Base-by-base conservation (phyloP, 2,329 filamentous ascomycete species). In the Colletotrichum agaves region DNA sequence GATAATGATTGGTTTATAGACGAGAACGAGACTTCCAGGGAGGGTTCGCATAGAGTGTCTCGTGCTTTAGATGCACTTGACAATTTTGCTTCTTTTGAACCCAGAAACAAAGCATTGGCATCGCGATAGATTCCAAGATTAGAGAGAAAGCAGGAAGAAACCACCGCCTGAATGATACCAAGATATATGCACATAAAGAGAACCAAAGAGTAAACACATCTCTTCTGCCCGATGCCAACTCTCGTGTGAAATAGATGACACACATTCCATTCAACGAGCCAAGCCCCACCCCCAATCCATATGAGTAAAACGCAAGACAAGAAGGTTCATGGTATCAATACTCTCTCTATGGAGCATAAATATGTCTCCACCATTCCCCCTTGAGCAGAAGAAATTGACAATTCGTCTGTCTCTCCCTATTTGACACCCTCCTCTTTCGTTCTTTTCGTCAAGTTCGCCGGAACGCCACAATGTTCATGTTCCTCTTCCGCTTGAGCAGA, bases 121-220 rank as follows among this genome's bases (percentile, higher is more conserved):
- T 67, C 46, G 63, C 59, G 59, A 67, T 63, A 67, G 50, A 63
- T 33, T 13, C 35, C 59, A 17, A 33, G 12, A 15, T 47, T 44
- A 62, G 47, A 66, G 44, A 35, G 21, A 21, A 56, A 15, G 31
- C 63, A 44, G 31, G 17, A 21, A 49, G 49, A 17, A 41, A n/a
- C 33, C 27, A 15, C 37, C 5, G 2, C 35, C 31, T 8, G 11
- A 63, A 43, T 57, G 53, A 67, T 53, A 59, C 60, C 44, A 46
- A 17, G 17, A 49, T 44, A 52, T 37, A 47, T 46, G 39, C 52
- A 62, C 23, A 46, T 21, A 49, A 27, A 57, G 6, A 27, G 27
- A 7, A 27, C 23, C 23, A 23, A n/a, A 3, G 39, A 5, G n/a
- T n/a, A 41, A 27, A 37, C 39, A 21, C 13, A n/a, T 27, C 21